Evolutionary conservation across 805 yeast genomes (phyloP), one percentile per base, ranked within the genome.

Genomic region (Metschnikowia amazonensis): DNA sequence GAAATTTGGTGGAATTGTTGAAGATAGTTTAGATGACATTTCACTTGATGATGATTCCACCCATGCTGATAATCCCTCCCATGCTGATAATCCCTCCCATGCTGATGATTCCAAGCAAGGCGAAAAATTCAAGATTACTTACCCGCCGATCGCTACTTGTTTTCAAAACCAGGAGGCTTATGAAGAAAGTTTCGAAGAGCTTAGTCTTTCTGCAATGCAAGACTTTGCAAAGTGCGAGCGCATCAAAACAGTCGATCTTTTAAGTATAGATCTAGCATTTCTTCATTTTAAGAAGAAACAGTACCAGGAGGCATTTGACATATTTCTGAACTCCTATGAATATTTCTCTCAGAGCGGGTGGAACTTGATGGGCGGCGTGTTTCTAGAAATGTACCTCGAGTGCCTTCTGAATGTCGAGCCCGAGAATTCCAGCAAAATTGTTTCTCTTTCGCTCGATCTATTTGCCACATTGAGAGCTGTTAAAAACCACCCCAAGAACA

Each of bases 231-330:
- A 60, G 0, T 76, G 85, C 2, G 63, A 61, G 13, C 72, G 88
- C 46, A 75, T 80, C 13, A 75, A 92, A 50, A 75, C 88, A 0
- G 82, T 86, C 5, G 90, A 86, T 56, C 70, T 83, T 4, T 69
- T 94, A 13, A 81, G 90, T 1, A 79, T 87, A 5, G 97, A 92
- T 51, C 73, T 89, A 43, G 96, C 95, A 0, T 59, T 85, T 9
- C 63, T 89, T 14, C 81, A 84, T 48, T 82, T 78, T 59, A 80
- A 78, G 52, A 66, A 70, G 25, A 65, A 75, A 3, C 73, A 85
- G 28, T 84, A 79, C 53, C 72, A 74, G 30, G 75, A 76, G 36
- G 84, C 96, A 1, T 75, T 81, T 13, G 67, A 75, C 4, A 79
- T 86, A 2, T 67, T 92, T 10, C 79, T 80, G 31, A 79, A 81